Percentiles rank a stretch among this genome's conserved stretches.
These are phyloP conservation scores for Artomyces pyxidatus DNA, from an alignment of 768 basidiomycete species.

Conservation along the genomic window DNA sequence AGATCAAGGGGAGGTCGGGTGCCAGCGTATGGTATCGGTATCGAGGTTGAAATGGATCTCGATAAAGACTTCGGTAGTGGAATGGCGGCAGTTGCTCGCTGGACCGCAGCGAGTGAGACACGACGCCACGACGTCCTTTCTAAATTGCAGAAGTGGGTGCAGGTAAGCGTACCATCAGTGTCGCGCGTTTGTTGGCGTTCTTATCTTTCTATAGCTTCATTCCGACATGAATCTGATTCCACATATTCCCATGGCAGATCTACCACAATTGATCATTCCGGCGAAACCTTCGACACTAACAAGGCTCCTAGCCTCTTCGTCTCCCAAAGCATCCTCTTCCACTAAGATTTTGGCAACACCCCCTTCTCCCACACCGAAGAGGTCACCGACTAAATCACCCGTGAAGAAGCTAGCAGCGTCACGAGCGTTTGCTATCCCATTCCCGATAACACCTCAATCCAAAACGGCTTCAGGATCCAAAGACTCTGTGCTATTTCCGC, in stretches of 20 bases:
- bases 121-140: conserved; percentile 48
- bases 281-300: conserved; percentile 62
- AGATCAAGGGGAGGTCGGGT: conserved; percentile 58
- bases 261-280: conserved; percentile 48
- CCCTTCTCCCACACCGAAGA: conserved; percentile 22
- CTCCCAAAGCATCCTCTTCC: conserved; percentile 45
- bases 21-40: conserved; percentile 78
- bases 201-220: conserved; percentile 40
- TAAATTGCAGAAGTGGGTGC: conserved; percentile 58
- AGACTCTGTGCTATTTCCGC: conserved; percentile 44
- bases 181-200: background rate
- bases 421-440: conserved; percentile 40
- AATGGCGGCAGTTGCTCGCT: conserved; percentile 86
- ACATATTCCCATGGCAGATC: conserved; percentile 52
- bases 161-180: conserved; percentile 34
- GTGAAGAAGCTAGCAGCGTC: conserved; percentile 20
- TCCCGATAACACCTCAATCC: conserved; percentile 35
- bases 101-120: conserved; percentile 64
- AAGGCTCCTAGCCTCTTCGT: conserved; percentile 61
- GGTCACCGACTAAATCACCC: conserved; percentile 25
- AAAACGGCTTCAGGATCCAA: conserved; percentile 37
- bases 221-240: conserved; percentile 35
- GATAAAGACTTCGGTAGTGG: conserved; percentile 73
- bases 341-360: conserved; percentile 24
- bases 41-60: conserved; percentile 80